Percentiles rank a stretch among this genome's conserved stretches.
phyloP scores from a whole-genome alignment of 768 basidiomycete genomes.

The Myochromella boudieri region DNA sequence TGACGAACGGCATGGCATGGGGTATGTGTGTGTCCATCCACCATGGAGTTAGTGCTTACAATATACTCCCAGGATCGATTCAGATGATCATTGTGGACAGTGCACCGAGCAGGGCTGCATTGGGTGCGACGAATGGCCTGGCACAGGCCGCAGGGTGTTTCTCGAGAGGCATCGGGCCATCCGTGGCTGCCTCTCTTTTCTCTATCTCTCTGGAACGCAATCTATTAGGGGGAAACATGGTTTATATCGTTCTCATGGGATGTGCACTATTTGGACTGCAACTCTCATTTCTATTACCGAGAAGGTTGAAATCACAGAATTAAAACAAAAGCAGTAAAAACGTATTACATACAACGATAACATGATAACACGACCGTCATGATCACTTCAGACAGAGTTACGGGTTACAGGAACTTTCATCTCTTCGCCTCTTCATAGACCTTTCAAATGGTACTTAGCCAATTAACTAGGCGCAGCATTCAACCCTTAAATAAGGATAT shows the following conservation, averaged over 20 bases:
- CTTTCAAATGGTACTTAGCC: no score
- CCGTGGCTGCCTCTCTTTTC: conserved; percentile 41
- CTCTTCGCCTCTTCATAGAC: no score
- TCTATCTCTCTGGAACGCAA: conserved; percentile 36
- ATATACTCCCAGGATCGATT: conserved; percentile 38
- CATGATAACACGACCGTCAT: no score
- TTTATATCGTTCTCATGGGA: conserved; percentile 28
- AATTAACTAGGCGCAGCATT: no score
- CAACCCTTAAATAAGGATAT: no score
- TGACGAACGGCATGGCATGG: conserved; percentile 32
- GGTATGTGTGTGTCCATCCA: conserved; percentile 24
- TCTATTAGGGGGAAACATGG: conserved; percentile 36
- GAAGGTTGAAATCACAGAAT: conserved; percentile 6
- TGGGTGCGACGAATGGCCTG: conserved; percentile 56
- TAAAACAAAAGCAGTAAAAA: no score
- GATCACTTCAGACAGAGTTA: no score
- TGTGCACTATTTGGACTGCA: conserved; percentile 16
- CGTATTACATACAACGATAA: no score
- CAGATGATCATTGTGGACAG: conserved; percentile 47
- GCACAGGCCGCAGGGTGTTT: conserved; percentile 52
- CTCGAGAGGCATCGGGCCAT: conserved; percentile 42
- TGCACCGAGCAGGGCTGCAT: conserved; percentile 36
- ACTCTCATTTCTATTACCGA: conserved; percentile 15
- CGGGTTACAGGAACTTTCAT: no score
- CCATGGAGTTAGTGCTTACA: neutral